Evolutionary conservation across 257 asterid genomes (phyloP).

Genomic region (Nicotiana attenuata): DNA sequence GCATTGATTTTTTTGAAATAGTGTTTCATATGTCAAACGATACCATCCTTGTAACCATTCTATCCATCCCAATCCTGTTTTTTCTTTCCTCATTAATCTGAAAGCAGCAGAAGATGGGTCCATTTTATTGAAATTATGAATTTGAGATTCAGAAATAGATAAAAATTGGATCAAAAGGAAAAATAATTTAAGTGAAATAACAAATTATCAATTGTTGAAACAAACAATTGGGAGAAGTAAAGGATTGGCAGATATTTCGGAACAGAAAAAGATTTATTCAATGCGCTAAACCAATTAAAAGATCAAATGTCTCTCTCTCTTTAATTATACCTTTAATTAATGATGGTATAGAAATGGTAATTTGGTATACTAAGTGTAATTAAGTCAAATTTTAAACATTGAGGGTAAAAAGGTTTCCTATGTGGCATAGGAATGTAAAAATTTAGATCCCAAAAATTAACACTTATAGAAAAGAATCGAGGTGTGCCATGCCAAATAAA

Average conservation of each 20-base stretch:
- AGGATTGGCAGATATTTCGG: not conserved
- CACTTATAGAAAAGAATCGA: no score
- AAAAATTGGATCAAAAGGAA: not conserved
- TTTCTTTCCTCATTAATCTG: conserved; percentile 20
- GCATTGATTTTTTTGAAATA: conserved; percentile 87
- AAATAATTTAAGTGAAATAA: not conserved
- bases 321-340: no score
- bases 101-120: not conserved
- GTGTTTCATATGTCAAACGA: conserved; percentile 55
- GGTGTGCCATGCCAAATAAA: no score
- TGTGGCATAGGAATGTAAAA: no score
- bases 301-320: no score
- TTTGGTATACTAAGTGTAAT: no score
- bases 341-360: no score
- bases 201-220: not conserved
- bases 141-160: not conserved
- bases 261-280: not conserved
- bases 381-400: no score
- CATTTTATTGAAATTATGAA: not conserved
- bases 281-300: not conserved
- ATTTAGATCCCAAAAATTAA: no score
- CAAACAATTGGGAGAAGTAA: not conserved
- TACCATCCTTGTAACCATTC: no score
- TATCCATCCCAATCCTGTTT: conserved; percentile 74
- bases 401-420: no score